phyloP scores from a whole-genome alignment of 176 grass and related monocot species.

The Bolboschoenus planiculmis region DNA sequence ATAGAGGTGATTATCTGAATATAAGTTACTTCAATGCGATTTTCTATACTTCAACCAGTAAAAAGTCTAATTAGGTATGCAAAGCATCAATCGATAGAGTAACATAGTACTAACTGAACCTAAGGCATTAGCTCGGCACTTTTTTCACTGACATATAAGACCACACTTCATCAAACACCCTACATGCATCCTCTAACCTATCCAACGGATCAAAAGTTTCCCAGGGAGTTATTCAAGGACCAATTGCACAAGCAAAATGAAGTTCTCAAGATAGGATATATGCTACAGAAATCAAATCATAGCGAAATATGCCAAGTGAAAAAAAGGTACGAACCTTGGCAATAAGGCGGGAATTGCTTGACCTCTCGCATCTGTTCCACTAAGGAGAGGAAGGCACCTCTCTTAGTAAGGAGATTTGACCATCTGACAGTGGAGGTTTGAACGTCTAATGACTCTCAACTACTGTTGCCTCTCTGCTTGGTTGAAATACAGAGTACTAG shows the following conservation, averaged over 20 bases:
- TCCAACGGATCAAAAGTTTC: too few relatives aligned
- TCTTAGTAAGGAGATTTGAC: too few relatives aligned
- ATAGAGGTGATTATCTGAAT: not conserved
- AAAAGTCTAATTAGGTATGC: not conserved
- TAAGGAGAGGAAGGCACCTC: not conserved
- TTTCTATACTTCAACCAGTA: not conserved
- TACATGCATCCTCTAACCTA: not conserved
- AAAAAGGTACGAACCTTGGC: not conserved
- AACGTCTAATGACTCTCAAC: too few relatives aligned
- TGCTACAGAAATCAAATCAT: not conserved
- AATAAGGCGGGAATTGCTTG: not conserved
- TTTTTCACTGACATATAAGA: not conserved
- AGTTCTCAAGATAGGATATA: not conserved
- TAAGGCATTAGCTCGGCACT: too few relatives aligned
- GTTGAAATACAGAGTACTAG: too few relatives aligned
- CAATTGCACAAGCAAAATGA: constrained; percentile 6
- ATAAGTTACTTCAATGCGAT: not conserved
- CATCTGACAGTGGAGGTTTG: too few relatives aligned
- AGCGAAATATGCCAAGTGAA: not conserved
- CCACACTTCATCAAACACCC: constrained; percentile 26
- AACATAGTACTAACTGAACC: not conserved
- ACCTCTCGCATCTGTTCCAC: not conserved
- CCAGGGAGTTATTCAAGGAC: not conserved
- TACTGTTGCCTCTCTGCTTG: too few relatives aligned
- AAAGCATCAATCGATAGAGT: not conserved